These are phyloP conservation scores for Penicillium bovifimosum DNA, from an alignment of 495 filamentous ascomycete species.

Conservation along the genomic window DNA sequence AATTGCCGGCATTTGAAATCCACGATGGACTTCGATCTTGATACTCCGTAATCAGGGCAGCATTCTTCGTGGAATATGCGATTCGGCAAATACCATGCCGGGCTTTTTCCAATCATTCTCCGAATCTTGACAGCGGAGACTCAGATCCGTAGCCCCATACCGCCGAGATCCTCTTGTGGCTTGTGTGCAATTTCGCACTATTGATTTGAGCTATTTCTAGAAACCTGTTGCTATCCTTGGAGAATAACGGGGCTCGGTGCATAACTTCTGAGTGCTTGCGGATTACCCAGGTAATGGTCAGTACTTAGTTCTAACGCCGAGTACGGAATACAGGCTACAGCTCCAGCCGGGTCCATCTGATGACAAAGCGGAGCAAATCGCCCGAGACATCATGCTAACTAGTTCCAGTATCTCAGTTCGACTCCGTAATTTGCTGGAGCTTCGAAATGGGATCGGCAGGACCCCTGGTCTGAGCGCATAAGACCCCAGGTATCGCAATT, in stretches of 20 bases:
- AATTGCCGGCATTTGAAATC: constrained; percentile 5
- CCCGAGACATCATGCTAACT: neutral
- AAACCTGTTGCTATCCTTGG: neutral
- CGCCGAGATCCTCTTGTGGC: neutral
- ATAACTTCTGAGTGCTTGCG: no score
- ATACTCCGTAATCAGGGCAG: neutral
- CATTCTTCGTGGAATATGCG: neutral
- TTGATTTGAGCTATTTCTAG: constrained; percentile 4
- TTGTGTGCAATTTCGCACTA: constrained; percentile 1
- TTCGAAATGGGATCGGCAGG: neutral
- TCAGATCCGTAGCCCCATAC: neutral
- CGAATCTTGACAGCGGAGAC: no score
- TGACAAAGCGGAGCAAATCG: neutral
- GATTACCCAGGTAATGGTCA: no score
- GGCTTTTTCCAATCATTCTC: neutral
- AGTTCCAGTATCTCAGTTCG: no score
- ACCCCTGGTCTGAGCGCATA: neutral
- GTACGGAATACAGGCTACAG: neutral
- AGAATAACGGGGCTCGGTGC: neutral
- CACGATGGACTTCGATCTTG: neutral
- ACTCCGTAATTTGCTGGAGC: neutral
- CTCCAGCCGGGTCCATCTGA: neutral
- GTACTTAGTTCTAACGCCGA: neutral
- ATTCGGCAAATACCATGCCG: neutral
- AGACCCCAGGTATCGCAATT: neutral